phyloP scores from a whole-genome alignment of 768 basidiomycete genomes.

The Dentipellis sp. region DNA sequence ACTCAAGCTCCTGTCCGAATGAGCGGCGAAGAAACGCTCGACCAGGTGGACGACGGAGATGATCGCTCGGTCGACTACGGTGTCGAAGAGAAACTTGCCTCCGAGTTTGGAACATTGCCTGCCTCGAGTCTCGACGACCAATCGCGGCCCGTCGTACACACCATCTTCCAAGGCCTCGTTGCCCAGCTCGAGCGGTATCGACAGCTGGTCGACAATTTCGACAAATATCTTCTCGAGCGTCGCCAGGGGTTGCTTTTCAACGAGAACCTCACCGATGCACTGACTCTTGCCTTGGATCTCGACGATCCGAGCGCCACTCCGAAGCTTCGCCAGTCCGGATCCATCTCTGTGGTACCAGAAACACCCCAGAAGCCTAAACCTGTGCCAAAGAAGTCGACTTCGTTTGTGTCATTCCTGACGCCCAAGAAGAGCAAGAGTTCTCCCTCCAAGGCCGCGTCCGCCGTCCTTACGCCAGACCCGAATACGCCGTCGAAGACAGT shows the following conservation, averaged over 20 bases:
- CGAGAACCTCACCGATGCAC: conserved; percentile 86
- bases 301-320: conserved; percentile 26
- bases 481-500: conserved; percentile 38
- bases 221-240: conserved; percentile 75
- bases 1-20: conserved; percentile 10
- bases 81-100: conserved; percentile 56
- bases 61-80: conserved; percentile 75
- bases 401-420: conserved; percentile 70
- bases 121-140: conserved; percentile 63
- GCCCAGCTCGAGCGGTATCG: conserved; percentile 78
- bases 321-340: conserved; percentile 18
- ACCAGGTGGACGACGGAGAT: conserved; percentile 48
- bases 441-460: conserved; percentile 16
- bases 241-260: conserved; percentile 85
- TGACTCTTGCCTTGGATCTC: conserved; percentile 64
- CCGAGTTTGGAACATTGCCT: conserved; percentile 48
- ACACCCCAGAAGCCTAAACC: conserved; percentile 37
- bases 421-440: conserved; percentile 58
- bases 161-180: conserved; percentile 74
- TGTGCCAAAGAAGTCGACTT: conserved; percentile 42
- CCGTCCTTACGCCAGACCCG: conserved; percentile 30
- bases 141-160: conserved; percentile 70
- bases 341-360: conserved; percentile 22
- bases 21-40: conserved; percentile 13
- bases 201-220: conserved; percentile 65